phyloP scores from a whole-genome alignment of 495 filamentous ascomycete genomes.

The Diplogelasinospora grovesii region DNA sequence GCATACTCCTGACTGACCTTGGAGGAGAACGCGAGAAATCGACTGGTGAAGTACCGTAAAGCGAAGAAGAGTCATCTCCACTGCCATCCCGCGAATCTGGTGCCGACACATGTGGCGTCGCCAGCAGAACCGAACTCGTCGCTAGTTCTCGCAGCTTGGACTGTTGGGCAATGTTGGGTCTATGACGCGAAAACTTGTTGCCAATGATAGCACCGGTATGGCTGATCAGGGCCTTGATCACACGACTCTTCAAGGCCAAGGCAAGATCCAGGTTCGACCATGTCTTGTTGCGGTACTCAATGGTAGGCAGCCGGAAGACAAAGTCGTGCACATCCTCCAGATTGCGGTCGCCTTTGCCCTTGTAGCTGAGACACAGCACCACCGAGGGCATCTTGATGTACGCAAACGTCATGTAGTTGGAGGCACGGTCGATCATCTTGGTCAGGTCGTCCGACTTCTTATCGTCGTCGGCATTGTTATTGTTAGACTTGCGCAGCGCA shows the following conservation, averaged over 20 bases:
- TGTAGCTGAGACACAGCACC: constrained; percentile 92
- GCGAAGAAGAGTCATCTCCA: constrained; percentile 44
- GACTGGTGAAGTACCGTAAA: constrained; percentile 39
- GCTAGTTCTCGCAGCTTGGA: constrained; percentile 76
- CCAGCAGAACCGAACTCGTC: constrained; percentile 48
- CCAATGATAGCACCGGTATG: constrained; percentile 95
- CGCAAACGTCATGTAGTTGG: constrained; percentile 93
- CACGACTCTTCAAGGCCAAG: constrained; percentile 82
- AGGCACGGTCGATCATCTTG: constrained; percentile 93
- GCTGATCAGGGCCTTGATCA: constrained; percentile 88
- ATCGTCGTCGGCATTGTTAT: constrained; percentile 33
- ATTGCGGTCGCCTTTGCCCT: constrained; percentile 91
- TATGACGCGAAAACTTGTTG: constrained; percentile 89
- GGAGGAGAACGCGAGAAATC: constrained; percentile 47
- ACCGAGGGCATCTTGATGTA: constrained; percentile 93
- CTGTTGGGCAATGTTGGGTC: constrained; percentile 69
- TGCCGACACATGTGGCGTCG: constrained; percentile 27
- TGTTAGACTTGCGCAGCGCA: constrained; percentile 30
- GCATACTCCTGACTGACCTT: constrained; percentile 32
- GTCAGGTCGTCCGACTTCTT: constrained; percentile 82
- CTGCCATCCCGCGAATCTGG: constrained; percentile 39
- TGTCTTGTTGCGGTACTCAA: constrained; percentile 97
- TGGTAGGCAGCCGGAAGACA: constrained; percentile 87
- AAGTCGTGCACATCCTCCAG: constrained; percentile 95
- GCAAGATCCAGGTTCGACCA: constrained; percentile 98